Evolutionary conservation across 768 basidiomycete species (phyloP), one percentile per base, ranked within the genome.

Genomic region (Roridomyces roridus): DNA sequence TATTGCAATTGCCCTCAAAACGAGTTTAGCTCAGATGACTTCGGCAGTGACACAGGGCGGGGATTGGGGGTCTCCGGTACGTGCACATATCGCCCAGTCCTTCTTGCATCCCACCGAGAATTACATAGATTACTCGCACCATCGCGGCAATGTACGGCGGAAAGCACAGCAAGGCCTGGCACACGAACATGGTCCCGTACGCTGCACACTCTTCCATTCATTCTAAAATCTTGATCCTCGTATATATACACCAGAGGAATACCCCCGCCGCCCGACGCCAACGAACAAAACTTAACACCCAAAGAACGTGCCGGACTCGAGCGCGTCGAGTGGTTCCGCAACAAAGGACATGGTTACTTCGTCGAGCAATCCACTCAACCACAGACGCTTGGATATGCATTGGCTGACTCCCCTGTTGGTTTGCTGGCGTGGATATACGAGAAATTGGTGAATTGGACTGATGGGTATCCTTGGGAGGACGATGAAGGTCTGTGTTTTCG

Each of bases 121-220:
- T 49, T 6, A 40, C 37, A 44, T 39, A 71, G 66, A 69, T 74
- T 5, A 71, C 69, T 3, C 64, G 66, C 25, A 54, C 53, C 12
- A 74, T 74, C 8, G 72, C 71, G 0, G 35, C 52, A 6, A 11
- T 59, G 7, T 74, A 74, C 40, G 74, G 74, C 10, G 62, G 55
- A 24, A 78, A 74, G 37, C 70, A 81, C 44, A 67, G 67, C 62
- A 85, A 82, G 62, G 83, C 81, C 0, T 82, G 78, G 74, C 83
- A 85, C 62, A 79, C 80, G 1, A 85, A 83, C 58, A 62, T 77
- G 41, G 74, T 77, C 2, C 0, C 73, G 82, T 83, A 61, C 47
- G 25, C 15, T 28, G 14, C 25, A 14, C 17, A 12, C 36, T 28
- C 23, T n/a, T 4, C 15, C 6, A 6, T 9, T 10, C 37, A n/a